Base-by-base conservation (phyloP, 2,329 filamentous ascomycete species). In the Catunica adiposa region DNA sequence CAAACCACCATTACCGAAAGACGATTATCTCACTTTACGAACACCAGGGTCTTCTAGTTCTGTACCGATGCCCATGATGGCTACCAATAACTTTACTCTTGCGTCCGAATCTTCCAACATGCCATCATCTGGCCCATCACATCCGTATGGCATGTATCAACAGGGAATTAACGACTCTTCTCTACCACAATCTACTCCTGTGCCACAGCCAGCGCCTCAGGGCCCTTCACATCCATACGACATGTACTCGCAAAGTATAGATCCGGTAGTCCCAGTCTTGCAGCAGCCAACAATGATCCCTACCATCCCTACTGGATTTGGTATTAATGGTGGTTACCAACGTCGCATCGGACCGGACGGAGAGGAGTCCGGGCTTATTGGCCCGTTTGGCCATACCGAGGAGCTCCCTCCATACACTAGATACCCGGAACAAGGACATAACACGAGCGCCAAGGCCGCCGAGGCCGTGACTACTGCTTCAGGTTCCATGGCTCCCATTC, bases 391-490 rank as follows among this genome's bases (percentile, higher is more conserved):
- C 1, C 89, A 96, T 64, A 83, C 85, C 1, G 90, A 97, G 67
- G 87, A 94, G 66, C 71, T 96, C 17, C 90, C 90, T 11, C 90
- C 90, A 0, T 97, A 97, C 65, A 86, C 87, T 14, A 77, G 88
- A 66, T 96, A 94, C 67, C 87, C 89, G 1, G 86, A 94, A 54
- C 84, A 87, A 56, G 72, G 72, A 0, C 82, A 69, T 67, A 70
- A 51, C 61, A 66, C 17, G 65, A 66, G 20, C 61, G 64, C n/a
- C 62, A 63, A 23, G 62, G 53, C 53, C 17, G 40, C 25, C 15
- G 38, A 44, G 22, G 42, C 38, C 46, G 23, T 38, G 7, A 48
- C 23, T 9, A 38, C 44, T 42, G 29, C 42, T 23, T n/a, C 48
- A 23, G 22, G 51, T 58, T 52, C 51, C 3, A 53, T 54, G 8